Evolutionary conservation across 257 asterid genomes (phyloP).

Genomic region (Nyctanthes arbortristis): DNA sequence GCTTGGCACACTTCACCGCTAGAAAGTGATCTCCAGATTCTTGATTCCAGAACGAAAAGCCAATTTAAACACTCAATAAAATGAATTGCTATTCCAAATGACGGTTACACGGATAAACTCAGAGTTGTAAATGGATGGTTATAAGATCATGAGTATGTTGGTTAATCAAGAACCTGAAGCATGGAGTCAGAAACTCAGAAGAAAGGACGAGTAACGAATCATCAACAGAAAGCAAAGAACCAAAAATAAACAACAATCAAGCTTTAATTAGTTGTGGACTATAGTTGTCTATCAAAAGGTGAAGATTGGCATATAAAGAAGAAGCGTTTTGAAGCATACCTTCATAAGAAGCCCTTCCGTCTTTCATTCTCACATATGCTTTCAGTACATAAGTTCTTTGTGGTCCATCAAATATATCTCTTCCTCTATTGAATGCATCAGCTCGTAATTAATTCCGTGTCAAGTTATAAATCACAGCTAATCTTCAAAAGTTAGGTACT

Average conservation of each 20-base stretch:
- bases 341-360: constrained; percentile 9
- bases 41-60: constrained; percentile 9
- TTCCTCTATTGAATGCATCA: constrained; percentile 25
- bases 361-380: constrained; percentile 13
- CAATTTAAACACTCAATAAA: constrained; percentile 9
- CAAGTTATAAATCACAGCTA: constrained; percentile 14
- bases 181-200: too few relatives aligned
- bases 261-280: not conserved
- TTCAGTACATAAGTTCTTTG: constrained; percentile 18
- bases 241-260: not conserved
- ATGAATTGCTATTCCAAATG: constrained; percentile 8
- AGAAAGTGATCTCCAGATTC: constrained; percentile 5
- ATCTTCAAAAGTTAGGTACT: not conserved
- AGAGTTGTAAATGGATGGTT: constrained; percentile 12
- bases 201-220: too few relatives aligned
- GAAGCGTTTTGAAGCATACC: constrained; percentile 12
- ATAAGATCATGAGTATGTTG: constrained; percentile 10
- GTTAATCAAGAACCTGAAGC: constrained; percentile 20
- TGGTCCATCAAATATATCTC: constrained; percentile 22
- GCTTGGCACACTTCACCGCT: not conserved
- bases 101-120: constrained; percentile 19
- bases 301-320: not conserved
- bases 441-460: constrained; percentile 41
- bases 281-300: not conserved
- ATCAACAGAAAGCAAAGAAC: not conserved